A percentile compares a stretch with the other conserved stretches of the same genome.
These are phyloP conservation scores for Cercospora janseana DNA, from an alignment of 2,329 filamentous ascomycete species.

Conservation along the genomic window DNA sequence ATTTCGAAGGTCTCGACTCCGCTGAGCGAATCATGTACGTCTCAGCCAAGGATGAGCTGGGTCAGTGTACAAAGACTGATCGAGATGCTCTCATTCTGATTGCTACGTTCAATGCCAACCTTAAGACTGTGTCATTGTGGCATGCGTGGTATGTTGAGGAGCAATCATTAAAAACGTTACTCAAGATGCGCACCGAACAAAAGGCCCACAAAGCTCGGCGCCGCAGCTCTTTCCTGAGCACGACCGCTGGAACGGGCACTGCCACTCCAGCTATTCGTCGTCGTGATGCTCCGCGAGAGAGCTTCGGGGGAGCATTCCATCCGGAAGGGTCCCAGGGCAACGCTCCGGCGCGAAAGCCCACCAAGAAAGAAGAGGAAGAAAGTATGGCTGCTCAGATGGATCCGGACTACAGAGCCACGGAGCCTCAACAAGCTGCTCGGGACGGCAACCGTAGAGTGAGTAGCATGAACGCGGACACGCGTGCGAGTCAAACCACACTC, in stretches of 20 bases:
- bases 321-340: slow-evolving; percentile 21
- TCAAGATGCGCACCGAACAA: slow-evolving; percentile 42
- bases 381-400: slow-evolving; percentile 51
- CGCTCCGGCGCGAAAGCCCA: slow-evolving; percentile 31
- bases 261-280: slow-evolving; percentile 66
- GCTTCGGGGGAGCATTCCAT: slow-evolving; percentile 60
- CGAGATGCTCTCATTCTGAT: slow-evolving; percentile 62
- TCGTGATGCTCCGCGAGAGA: slow-evolving; percentile 70
- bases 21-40: slow-evolving; percentile 83
- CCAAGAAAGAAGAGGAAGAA: slow-evolving; percentile 43
- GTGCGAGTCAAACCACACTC: slow-evolving; percentile 40
- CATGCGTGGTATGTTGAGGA: slow-evolving; percentile 72
- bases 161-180: slow-evolving; percentile 51
- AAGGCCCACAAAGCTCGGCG: slow-evolving; percentile 55
- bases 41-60: slow-evolving; percentile 62
- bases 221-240: slow-evolving; percentile 59
- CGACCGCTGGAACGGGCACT: slow-evolving; percentile 65
- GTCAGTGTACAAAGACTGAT: slow-evolving; percentile 37
- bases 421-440: slow-evolving; percentile 51
- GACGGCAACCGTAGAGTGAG: slow-evolving; percentile 74
- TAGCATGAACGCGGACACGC: slow-evolving; percentile 66
- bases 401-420: slow-evolving; percentile 45
- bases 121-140: slow-evolving; percentile 80
- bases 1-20: slow-evolving; percentile 65
- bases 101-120: slow-evolving; percentile 76